These are phyloP conservation scores for Meyerozyma guilliermondii DNA, from an alignment of 1,139 yeast genomes.

Conservation along the genomic window DNA sequence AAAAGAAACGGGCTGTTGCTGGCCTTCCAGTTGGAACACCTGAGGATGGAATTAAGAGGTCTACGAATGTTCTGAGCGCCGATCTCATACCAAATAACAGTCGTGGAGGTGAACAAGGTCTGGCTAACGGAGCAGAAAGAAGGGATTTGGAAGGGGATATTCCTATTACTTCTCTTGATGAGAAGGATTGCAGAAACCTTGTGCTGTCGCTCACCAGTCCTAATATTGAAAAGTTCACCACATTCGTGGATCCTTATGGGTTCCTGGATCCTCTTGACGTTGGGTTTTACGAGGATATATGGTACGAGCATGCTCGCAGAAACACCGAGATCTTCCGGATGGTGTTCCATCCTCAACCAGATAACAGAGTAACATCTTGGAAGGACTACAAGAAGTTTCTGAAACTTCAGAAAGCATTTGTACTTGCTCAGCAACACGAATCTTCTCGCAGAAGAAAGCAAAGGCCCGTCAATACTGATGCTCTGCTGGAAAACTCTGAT, in stretches of 20 bases:
- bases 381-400: constrained; percentile 74
- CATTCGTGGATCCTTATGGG: constrained; percentile 77
- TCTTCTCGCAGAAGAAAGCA: constrained; percentile 24
- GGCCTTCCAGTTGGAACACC: constrained; percentile 18
- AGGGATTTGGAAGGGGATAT: constrained; percentile 22
- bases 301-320: constrained; percentile 80
- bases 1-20: constrained; percentile 27
- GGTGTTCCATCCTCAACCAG: constrained; percentile 94
- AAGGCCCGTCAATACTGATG: constrained; percentile 7
- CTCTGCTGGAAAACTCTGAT: constrained; percentile 12
- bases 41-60: constrained; percentile 1
- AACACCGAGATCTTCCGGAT: constrained; percentile 78
- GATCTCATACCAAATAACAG: constrained; percentile 1
- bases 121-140: constrained; percentile 3
- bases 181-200: constrained; percentile 40
- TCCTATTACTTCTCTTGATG: constrained; percentile 45
- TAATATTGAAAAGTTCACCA: constrained; percentile 25
- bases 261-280: constrained; percentile 82
- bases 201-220: constrained; percentile 32
- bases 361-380: constrained; percentile 85
- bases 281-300: constrained; percentile 78
- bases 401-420: constrained; percentile 52
- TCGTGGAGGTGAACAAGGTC: constrained; percentile 4
- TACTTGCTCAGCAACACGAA: constrained; percentile 42
- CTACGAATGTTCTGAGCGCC: background rate